Evolutionary conservation across 768 basidiomycete species (phyloP), one percentile per base, ranked within the genome.

Genomic region (Exidia glandulosa): DNA sequence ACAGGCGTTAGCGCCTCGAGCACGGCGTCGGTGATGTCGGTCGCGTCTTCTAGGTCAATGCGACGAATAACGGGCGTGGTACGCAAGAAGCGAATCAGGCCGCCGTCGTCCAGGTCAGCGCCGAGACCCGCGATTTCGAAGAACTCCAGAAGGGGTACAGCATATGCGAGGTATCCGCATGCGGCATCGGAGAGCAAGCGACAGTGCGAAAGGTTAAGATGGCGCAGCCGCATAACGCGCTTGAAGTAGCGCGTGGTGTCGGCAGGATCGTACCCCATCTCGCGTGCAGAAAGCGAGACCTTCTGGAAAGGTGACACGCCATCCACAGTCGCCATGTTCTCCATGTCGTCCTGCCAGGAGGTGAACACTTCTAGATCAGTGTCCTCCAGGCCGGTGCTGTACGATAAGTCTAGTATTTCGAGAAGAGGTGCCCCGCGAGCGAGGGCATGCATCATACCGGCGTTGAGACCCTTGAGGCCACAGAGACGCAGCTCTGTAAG

Each of bases 41-140:
- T 70, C 5, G 90, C 90, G 63, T 91, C 88, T 67, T 95, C 94
- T n/a, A 96, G 74, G 69, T 96, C 94, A 41, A 95, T 73, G 50
- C 81, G 82, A 59, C 84, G 79, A 54, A 96, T 83, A 62, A 77
- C 70, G 1, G 88, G 88, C 2, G 85, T 86, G 14, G 86, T 86
- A 50, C 72, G 72, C 34, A 96, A 72, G 25, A 96, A 76, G 47
- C 77, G 77, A 19, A 90, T 73, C 6, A 96, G 72, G n/a, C 91
- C 92, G 2, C 80, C 81, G 62, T 90, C 84, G 63, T 78, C 81
- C 62, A 94, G 70, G 52, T 84, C 81, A 13, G 77, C 67, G 13
- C 88, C 86, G 27, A 94, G 81, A 9, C 85, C 84, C 0, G 86
- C 89, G 60, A 94, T 68, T 71, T 96, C 92, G 47, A 96, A 74